Percentiles rank a stretch among this genome's conserved stretches.
phyloP scores from a whole-genome alignment of 768 basidiomycete species.

The Lyophyllum shimeji region DNA sequence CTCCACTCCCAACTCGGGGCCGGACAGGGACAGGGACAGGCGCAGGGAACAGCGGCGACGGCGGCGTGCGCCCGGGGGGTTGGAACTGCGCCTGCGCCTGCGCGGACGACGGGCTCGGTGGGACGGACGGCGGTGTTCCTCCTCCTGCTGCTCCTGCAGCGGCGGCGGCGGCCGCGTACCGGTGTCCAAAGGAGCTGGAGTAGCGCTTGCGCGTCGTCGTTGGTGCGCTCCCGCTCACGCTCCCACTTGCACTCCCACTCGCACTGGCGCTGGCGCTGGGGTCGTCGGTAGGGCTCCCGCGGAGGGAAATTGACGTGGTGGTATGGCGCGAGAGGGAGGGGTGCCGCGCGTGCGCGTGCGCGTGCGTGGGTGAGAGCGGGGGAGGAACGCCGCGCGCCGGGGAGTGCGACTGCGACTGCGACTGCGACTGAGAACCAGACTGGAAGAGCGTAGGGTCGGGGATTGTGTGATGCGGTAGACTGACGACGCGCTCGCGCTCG shows the following conservation, averaged over 20 bases:
- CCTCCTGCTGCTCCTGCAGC: too few relatives aligned
- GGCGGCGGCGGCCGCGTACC: slow-evolving; percentile 57
- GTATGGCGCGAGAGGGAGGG: slow-evolving; percentile 3
- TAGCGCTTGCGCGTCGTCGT: slow-evolving; percentile 71
- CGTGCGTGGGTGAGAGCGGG: too few relatives aligned
- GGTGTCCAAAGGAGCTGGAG: slow-evolving; percentile 76
- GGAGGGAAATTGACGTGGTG: not conserved
- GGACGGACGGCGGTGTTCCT: too few relatives aligned
- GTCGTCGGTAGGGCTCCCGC: slow-evolving; percentile 11
- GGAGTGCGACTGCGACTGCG: not conserved
- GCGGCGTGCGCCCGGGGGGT: not conserved
- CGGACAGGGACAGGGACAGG: slow-evolving; percentile 32
- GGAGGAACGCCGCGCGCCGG: not conserved
- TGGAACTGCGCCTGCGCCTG: slow-evolving; percentile 33
- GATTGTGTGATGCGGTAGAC: not conserved
- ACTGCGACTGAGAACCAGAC: not conserved
- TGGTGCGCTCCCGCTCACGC: slow-evolving; percentile 1
- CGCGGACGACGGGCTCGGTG: not conserved
- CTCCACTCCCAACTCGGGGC: not conserved
- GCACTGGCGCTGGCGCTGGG: slow-evolving; percentile 1
- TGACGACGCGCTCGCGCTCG: slow-evolving; percentile 14
- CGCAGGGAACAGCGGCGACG: slow-evolving; percentile 9
- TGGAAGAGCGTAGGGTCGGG: not conserved
- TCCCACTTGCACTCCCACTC: slow-evolving; percentile 3
- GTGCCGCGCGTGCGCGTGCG: not conserved